These are phyloP conservation scores for Linum trigynum DNA, from an alignment of 345 rosid genomes.

Conservation along the genomic window DNA sequence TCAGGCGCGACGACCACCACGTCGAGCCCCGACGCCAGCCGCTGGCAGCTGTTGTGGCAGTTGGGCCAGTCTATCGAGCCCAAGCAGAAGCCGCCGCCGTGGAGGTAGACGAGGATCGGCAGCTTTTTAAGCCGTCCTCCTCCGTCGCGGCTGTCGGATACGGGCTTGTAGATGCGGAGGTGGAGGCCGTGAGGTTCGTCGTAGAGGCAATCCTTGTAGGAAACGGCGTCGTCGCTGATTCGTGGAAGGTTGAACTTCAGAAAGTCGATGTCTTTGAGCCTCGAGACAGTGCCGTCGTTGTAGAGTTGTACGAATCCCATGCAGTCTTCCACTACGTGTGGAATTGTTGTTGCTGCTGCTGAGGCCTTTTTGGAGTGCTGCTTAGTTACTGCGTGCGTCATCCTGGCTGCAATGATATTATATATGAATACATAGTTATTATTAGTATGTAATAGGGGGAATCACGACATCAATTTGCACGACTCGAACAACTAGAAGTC, in stretches of 20 bases:
- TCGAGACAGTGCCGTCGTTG: slow-evolving; percentile 50
- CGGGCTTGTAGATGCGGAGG: slow-evolving; percentile 62
- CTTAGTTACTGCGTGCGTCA: no score
- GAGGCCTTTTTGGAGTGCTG: no score
- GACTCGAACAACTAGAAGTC: no score
- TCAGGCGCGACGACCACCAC: slow-evolving; percentile 62
- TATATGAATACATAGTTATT: no score
- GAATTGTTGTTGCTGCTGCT: slow-evolving; percentile 3
- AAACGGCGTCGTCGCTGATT: slow-evolving; percentile 26
- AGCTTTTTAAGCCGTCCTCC: slow-evolving; percentile 17
- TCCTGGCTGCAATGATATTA: no score
- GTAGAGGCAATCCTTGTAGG: slow-evolving; percentile 45
- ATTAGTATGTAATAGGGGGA: no score
- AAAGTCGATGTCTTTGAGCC: slow-evolving; percentile 29
- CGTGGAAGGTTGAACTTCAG: slow-evolving; percentile 13
- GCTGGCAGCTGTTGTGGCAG: slow-evolving; percentile 56
- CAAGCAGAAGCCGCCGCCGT: slow-evolving; percentile 84
- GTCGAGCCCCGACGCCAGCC: slow-evolving; percentile 45
- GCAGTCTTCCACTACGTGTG: slow-evolving; percentile 55
- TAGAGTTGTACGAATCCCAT: slow-evolving; percentile 48
- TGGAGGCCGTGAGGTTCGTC: slow-evolving; percentile 38
- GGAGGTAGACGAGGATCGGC: slow-evolving; percentile 27
- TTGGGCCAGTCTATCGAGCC: slow-evolving; percentile 73
- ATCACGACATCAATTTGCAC: no score
- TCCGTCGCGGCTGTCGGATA: neutral